These are phyloP conservation scores for Metschnikowia anglica DNA, from an alignment of 805 yeast genomes.

Conservation along the genomic window DNA sequence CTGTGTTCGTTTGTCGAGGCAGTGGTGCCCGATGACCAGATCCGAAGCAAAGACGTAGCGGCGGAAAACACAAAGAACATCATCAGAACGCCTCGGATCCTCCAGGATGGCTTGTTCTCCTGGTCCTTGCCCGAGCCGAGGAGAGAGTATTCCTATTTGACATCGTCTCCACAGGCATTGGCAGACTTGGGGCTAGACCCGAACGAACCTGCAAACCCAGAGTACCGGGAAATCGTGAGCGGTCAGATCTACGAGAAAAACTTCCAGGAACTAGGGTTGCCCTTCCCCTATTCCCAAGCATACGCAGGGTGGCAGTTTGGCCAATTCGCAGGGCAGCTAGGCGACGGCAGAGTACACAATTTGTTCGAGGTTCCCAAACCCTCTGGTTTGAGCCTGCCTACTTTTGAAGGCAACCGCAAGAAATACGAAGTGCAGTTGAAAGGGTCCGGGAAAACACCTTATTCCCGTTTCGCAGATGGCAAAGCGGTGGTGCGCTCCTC, in stretches of 20 bases:
- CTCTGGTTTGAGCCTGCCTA: constrained; percentile 7
- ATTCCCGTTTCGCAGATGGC: constrained; percentile 94
- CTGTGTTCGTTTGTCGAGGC: constrained; percentile 28
- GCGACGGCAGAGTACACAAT: constrained; percentile 90
- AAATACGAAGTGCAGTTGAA: constrained; percentile 75
- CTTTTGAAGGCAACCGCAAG: constrained; percentile 28
- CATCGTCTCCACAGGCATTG: constrained; percentile 61
- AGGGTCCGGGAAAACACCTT: constrained; percentile 92
- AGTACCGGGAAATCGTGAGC: constrained; percentile 54
- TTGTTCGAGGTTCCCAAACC: constrained; percentile 64
- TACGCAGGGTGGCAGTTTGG: constrained; percentile 98
- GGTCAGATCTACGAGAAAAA: constrained; percentile 49
- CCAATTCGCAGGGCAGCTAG: constrained; percentile 92
- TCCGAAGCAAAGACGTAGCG: constrained; percentile 30
- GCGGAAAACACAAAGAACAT: constrained; percentile 29
- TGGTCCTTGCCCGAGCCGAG: constrained; percentile 69
- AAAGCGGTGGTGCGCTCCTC: constrained; percentile 88
- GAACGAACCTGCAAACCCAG: constrained; percentile 39
- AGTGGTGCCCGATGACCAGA: constrained; percentile 31
- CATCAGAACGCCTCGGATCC: constrained; percentile 37
- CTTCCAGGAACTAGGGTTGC: constrained; percentile 24
- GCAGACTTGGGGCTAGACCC: constrained; percentile 55
- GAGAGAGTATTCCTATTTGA: constrained; percentile 50
- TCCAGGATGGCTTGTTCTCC: constrained; percentile 64
- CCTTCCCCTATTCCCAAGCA: constrained; percentile 84